Evolutionary conservation across 495 filamentous ascomycete species (phyloP).

Genomic region (Xylaria acuta): DNA sequence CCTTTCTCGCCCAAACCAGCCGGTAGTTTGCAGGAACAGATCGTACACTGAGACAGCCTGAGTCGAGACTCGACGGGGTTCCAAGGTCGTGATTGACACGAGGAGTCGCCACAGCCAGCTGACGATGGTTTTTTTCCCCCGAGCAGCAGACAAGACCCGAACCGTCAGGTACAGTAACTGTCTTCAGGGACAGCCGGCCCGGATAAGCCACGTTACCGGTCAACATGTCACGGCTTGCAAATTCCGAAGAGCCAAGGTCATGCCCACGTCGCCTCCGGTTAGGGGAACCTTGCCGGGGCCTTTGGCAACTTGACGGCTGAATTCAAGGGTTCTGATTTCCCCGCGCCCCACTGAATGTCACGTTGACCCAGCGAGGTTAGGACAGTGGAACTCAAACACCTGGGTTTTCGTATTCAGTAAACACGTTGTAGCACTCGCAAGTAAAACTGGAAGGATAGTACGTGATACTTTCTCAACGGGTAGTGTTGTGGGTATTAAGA

Average conservation of each 20-base stretch:
- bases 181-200: slow-evolving; percentile 15
- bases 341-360: slow-evolving; percentile 14
- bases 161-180: not conserved
- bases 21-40: slow-evolving; percentile 8
- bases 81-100: not conserved
- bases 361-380: not conserved
- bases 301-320: slow-evolving; percentile 10
- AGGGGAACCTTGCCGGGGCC: not conserved
- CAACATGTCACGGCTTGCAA: slow-evolving; percentile 14
- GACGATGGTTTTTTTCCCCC: not conserved
- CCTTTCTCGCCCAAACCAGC: slow-evolving; percentile 12
- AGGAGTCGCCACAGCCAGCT: slow-evolving; percentile 6
- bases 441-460: not conserved
- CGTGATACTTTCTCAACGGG: not conserved
- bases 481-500: not conserved
- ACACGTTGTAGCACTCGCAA: not conserved
- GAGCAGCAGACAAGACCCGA: not conserved
- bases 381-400: not conserved
- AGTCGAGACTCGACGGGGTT: not conserved
- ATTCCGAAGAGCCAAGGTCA: slow-evolving; percentile 1
- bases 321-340: slow-evolving; percentile 14
- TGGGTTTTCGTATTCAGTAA: not conserved
- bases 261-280: not conserved
- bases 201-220: slow-evolving; percentile 10
- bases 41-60: not conserved